A percentile compares a stretch with the other conserved stretches of the same genome.
Evolutionary conservation across 1,139 yeast genomes (phyloP).

Genomic region (Zygosaccharomyces sapae): DNA sequence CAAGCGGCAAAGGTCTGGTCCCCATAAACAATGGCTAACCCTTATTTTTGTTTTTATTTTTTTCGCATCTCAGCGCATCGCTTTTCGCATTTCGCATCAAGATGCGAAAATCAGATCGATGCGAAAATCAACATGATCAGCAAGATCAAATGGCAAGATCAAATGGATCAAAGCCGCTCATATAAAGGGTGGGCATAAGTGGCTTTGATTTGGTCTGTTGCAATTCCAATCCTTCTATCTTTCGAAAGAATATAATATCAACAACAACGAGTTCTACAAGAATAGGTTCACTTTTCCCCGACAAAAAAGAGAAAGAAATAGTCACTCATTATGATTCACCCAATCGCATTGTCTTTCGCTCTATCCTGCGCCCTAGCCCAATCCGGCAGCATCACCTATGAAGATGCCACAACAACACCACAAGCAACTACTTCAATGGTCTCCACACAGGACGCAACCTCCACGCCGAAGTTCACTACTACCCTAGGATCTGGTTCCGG

Average conservation of each 20-base stretch:
- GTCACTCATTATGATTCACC: conserved; percentile 1
- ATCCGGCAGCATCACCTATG: conserved; percentile 34
- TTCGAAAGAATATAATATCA: background rate
- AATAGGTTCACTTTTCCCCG: background rate
- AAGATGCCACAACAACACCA: conserved; percentile 37
- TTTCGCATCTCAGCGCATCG: background rate
- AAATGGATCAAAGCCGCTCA: background rate
- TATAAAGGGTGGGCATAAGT: background rate
- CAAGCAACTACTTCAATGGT: conserved; percentile 36
- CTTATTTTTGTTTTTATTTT: background rate
- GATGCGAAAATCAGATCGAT: conserved; percentile 1
- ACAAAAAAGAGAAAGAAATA: too few species aligned
- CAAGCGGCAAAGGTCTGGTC: background rate
- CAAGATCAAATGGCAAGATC: background rate
- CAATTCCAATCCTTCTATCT: too few species aligned
- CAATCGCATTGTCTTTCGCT: conserved; percentile 2
- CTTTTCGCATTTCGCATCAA: background rate
- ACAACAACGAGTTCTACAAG: background rate
- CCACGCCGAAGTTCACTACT: conserved; percentile 35
- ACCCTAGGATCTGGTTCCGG: conserved; percentile 15
- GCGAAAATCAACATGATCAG: background rate
- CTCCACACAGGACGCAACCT: conserved; percentile 36
- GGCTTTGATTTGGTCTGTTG: too few species aligned
- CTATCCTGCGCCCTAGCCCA: conserved; percentile 14
- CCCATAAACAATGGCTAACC: background rate